Evolutionary conservation across 805 yeast species (phyloP).

Genomic region (Candida krabiensis): DNA sequence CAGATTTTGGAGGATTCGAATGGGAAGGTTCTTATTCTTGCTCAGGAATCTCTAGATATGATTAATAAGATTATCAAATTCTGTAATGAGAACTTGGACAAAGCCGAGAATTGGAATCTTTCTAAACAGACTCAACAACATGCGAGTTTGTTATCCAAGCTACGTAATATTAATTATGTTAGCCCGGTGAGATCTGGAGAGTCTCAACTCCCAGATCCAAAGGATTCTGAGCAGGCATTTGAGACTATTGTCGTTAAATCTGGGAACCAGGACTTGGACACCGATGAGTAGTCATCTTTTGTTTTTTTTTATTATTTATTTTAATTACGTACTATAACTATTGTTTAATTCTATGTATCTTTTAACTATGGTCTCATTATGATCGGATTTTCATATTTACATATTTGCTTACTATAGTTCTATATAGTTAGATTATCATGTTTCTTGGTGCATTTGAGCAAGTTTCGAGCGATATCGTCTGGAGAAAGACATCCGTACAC

Average conservation of each 20-base stretch:
- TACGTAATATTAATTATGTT: conserved; percentile 27
- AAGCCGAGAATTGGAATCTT: conserved; percentile 78
- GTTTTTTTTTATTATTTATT: no score
- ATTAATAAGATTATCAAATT: conserved; percentile 78
- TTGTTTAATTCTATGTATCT: no score
- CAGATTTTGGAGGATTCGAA: conserved; percentile 45
- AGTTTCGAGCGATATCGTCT: no score
- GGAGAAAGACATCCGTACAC: no score
- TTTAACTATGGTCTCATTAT: no score
- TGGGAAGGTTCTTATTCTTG: conserved; percentile 74
- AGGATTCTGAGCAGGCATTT: conserved; percentile 3
- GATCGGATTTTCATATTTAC: no score
- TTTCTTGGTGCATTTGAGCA: no score
- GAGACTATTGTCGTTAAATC: conserved; percentile 9
- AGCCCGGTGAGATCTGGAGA: conserved; percentile 8
- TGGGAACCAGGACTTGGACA: no score
- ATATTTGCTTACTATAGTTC: no score
- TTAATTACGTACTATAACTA: no score
- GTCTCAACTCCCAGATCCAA: conserved; percentile 4
- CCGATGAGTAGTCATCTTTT: no score
- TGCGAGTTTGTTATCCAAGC: conserved; percentile 24
- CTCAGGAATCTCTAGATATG: conserved; percentile 88
- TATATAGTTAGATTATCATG: no score
- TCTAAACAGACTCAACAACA: conserved; percentile 31
- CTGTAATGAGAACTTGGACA: conserved; percentile 78